Base-by-base conservation (phyloP, 805 yeast genomes). In the Yarrowia bubula region DNA sequence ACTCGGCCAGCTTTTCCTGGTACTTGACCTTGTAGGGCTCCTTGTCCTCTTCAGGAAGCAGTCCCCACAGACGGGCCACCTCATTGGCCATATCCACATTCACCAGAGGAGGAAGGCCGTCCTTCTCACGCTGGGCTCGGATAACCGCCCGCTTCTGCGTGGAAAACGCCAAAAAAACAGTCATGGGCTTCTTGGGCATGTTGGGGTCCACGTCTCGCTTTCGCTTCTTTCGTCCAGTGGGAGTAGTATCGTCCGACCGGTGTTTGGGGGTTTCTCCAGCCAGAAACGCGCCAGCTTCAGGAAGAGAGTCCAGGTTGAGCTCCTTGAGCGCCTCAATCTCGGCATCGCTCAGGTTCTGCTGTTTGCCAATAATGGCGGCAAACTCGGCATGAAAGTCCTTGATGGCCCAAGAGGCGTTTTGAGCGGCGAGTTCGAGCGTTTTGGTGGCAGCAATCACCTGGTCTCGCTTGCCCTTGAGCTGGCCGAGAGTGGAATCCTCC, bases 181-280 rank as follows among this genome's bases (percentile, higher is more conserved):
- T 92, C 72, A 90, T 80, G 13, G 98, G 98, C 73, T 92, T 92
- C 81, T 90, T 91, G 66, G 98, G 98, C 50, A 97, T 97, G 72
- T 89, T 87, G 60, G 98, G 98, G 76, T 93, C 98, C 70, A 77
- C 18, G 8, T 18, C 43, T n/a, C 43, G 42, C 57, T 50, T 50
- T 22, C 60, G 60, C 44, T 51, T 51, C 60, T 51, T 51, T 51
- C 60, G 60, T 4, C 60, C 60, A 10, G 60, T 51, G 22, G 60
- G 60, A 7, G 60, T 51, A 22, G 28, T 22, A 5, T 22, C 28
- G 28, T 22, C 28, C 4, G 28, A 22, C 28, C 28, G 28, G 28
- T 22, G 28, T 22, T 22, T 22, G 28, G 28, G 10, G 18, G 14
- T n/a, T 15, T 41, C 44, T 4, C 44, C 15, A 22, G 35, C 44